These are phyloP conservation scores for Triticum dicoccoides DNA, from an alignment of 176 grass and related monocot genomes.

Conservation along the genomic window DNA sequence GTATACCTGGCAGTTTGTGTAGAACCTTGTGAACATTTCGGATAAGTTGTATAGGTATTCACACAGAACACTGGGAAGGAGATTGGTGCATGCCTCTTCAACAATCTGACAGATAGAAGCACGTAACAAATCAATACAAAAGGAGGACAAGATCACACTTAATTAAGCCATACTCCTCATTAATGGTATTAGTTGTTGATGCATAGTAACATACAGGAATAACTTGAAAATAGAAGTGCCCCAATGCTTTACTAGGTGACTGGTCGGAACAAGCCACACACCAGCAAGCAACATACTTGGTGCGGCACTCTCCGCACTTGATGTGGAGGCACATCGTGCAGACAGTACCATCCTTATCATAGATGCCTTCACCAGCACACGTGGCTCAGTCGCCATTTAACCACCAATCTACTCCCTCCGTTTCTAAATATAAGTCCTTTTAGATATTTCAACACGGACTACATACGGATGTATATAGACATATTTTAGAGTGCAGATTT, in stretches of 20 bases:
- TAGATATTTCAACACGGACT: too few species aligned
- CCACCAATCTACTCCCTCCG: not conserved
- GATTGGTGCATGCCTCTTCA: constrained; percentile 80
- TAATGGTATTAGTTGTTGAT: not conserved
- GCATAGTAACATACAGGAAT: not conserved
- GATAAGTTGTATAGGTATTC: constrained; percentile 97
- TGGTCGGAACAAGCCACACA: not conserved
- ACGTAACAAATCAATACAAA: not conserved
- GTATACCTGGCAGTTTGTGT: constrained; percentile 86
- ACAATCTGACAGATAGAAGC: constrained; percentile 61
- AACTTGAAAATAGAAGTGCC: not conserved
- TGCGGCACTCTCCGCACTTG: not conserved
- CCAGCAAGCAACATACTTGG: not conserved
- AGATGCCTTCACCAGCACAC: not conserved
- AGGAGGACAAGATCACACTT: not conserved
- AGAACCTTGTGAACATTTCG: constrained; percentile 90
- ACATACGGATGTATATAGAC: too few species aligned
- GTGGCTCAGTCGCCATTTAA: not conserved
- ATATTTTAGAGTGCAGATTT: too few species aligned
- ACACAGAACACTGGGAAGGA: constrained; percentile 87
- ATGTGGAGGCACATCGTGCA: not conserved
- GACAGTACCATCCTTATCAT: not conserved
- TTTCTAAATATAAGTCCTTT: too few species aligned
- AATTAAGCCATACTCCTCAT: not conserved
- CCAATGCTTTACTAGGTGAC: not conserved